Conservation (phyloP, 805 yeast species). For the Candida coleopterorum region DNA sequence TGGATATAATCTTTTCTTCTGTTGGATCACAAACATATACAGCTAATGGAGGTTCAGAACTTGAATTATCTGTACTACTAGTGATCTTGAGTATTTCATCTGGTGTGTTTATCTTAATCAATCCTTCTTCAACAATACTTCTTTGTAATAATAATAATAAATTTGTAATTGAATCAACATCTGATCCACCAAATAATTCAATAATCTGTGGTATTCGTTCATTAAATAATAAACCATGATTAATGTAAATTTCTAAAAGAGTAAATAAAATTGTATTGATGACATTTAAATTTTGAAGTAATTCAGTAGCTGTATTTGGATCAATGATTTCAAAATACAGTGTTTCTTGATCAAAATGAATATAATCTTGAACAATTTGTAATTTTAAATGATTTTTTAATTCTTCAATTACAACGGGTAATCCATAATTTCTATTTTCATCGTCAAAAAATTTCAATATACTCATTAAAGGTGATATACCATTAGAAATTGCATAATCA, state of each 20-base stretch:
- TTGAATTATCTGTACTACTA: slow-evolving; percentile 21
- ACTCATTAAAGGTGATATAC: slow-evolving; percentile 48
- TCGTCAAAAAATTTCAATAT: slow-evolving; percentile 55
- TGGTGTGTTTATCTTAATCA: slow-evolving; percentile 47
- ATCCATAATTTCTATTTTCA: slow-evolving; percentile 47
- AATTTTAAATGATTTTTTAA: slow-evolving; percentile 25
- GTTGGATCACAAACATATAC: slow-evolving; percentile 41
- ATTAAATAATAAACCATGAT: slow-evolving; percentile 47
- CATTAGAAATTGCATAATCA: slow-evolving; percentile 54
- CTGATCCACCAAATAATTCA: slow-evolving; percentile 35
- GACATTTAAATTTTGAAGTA: slow-evolving; percentile 31
- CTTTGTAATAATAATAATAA: slow-evolving; percentile 47
- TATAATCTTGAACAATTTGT: slow-evolving; percentile 23
- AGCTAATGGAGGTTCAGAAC: slow-evolving; percentile 36
- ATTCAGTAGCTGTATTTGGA: slow-evolving; percentile 23
- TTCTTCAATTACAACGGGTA: slow-evolving; percentile 30
- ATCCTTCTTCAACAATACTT: slow-evolving; percentile 53
- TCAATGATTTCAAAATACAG: slow-evolving; percentile 34
- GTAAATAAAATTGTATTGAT: slow-evolving; percentile 45
- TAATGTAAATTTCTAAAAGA: slow-evolving; percentile 52
- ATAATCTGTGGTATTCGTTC: slow-evolving; percentile 40
- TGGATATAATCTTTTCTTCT: slow-evolving; percentile 14
- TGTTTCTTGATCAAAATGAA: slow-evolving; percentile 21
- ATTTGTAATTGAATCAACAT: slow-evolving; percentile 35
- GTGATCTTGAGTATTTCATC: slow-evolving; percentile 42